These are phyloP conservation scores for Colletotrichum caudatum DNA, from an alignment of 2,329 filamentous ascomycete species.

Conservation along the genomic window DNA sequence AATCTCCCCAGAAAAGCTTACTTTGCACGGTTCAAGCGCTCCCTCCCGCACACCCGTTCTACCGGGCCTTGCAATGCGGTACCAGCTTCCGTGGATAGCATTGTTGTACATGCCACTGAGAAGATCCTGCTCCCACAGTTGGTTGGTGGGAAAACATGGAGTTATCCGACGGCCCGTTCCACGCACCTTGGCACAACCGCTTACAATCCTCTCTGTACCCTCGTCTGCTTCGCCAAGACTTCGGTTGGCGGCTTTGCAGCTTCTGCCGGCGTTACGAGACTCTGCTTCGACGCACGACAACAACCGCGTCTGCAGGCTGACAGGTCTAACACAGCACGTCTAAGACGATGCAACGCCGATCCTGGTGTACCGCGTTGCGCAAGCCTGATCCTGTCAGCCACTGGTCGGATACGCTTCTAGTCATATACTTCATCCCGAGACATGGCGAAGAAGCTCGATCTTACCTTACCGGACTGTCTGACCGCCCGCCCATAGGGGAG, in stretches of 20 bases:
- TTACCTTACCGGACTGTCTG: neutral
- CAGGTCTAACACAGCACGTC: neutral
- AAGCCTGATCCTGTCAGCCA: neutral
- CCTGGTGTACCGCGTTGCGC: neutral
- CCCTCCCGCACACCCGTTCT: neutral
- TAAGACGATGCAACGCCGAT: constrained; percentile 13
- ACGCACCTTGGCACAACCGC: constrained; percentile 1
- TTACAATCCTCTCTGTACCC: neutral
- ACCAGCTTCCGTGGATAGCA: neutral
- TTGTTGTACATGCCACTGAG: neutral
- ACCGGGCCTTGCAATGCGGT: neutral
- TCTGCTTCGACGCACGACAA: neutral
- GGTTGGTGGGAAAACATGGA: neutral
- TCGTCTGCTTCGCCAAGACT: neutral
- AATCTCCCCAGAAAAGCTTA: constrained; percentile 7
- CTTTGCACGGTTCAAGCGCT: constrained; percentile 7
- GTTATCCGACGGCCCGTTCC: constrained; percentile 17
- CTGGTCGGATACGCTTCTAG: neutral
- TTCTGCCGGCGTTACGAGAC: neutral
- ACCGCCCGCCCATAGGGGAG: neutral
- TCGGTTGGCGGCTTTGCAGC: neutral
- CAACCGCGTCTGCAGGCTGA: constrained; percentile 24
- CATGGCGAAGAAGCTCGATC: constrained; percentile 16
- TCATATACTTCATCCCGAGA: constrained; percentile 20
- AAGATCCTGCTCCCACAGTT: neutral